Evolutionary conservation across 768 basidiomycete species (phyloP).

Genomic region (Gloeostereum incarnatum): DNA sequence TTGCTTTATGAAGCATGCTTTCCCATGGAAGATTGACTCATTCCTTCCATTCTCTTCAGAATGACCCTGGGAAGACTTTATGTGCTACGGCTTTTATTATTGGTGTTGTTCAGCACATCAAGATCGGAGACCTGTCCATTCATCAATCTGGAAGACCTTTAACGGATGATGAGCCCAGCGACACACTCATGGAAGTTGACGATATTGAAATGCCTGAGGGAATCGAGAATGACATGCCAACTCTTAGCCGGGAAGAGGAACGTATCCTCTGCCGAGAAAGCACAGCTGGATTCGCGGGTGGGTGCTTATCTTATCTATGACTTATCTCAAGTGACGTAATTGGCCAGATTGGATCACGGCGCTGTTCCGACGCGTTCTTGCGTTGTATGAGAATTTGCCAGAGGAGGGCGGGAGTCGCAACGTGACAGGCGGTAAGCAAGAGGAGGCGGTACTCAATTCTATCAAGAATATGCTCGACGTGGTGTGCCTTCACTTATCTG

Average conservation of each 20-base stretch:
- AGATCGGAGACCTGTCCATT: slow-evolving; percentile 67
- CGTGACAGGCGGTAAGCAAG: slow-evolving; percentile 78
- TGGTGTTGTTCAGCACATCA: slow-evolving; percentile 64
- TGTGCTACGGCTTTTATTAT: slow-evolving; percentile 76
- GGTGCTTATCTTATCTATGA: slow-evolving; percentile 7
- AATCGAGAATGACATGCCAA: slow-evolving; percentile 29
- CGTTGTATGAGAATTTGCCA: slow-evolving; percentile 86
- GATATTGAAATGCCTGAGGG: slow-evolving; percentile 42
- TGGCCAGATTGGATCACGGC: slow-evolving; percentile 69
- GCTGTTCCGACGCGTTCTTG: slow-evolving; percentile 68
- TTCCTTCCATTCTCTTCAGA: too few relatives aligned
- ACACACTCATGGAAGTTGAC: slow-evolving; percentile 44
- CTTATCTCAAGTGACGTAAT: neutral
- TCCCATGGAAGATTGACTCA: too few relatives aligned
- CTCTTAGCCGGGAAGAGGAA: slow-evolving; percentile 55
- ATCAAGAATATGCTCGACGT: slow-evolving; percentile 76
- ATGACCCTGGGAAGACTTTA: slow-evolving; percentile 73
- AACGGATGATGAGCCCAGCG: slow-evolving; percentile 41
- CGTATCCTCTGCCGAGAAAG: slow-evolving; percentile 67
- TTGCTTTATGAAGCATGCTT: slow-evolving; percentile 2
- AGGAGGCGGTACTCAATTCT: slow-evolving; percentile 67
- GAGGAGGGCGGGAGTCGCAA: slow-evolving; percentile 90
- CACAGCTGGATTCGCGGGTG: slow-evolving; percentile 72
- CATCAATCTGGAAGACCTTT: slow-evolving; percentile 47
- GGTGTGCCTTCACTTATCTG: slow-evolving; percentile 73